Evolutionary conservation across 2,329 filamentous ascomycete genomes (phyloP), one percentile per base, ranked within the genome.

Genomic region (Pseudocercospora crystallina): DNA sequence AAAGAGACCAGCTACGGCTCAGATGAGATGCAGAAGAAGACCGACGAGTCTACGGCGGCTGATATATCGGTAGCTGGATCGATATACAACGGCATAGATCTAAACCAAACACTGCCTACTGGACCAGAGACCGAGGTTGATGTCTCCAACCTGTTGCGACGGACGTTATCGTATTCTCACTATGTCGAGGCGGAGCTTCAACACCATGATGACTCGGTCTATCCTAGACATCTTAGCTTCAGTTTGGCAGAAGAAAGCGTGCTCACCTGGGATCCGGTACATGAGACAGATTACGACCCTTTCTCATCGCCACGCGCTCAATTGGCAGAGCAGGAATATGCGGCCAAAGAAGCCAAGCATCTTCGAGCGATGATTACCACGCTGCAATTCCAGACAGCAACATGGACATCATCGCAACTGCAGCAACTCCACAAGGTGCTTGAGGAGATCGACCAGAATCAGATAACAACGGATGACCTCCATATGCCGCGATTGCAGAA

Each of bases 211-310:
- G 83, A 87, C 54, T 76, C 77, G 26, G 81, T 80, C 50, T 89
- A 85, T 80, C 82, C 86, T 1, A 82, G 87, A 1, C 81, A 86
- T 37, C 76, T 91, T 56, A 90, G 87, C 3, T 91, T 91, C 66
- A 84, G 85, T 51, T 79, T 85, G 38, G 87, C 85, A 1, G 86
- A 89, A 69, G 85, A 90, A 53, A 86, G 84, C n/a, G 72, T 91
- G 7, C 71, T 90, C 1, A 75, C 72, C 12, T 90, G 87, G 86
- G 73, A 53, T 11, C 36, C 54, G 13, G 31, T 57, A 3, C 67
- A 71, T 29, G 73, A 76, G 13, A 65, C 66, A 13, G 69, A 49
- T 32, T 54, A 61, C 42, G 51, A 59, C 26, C 53, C 60, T 12
- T 43, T 54, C 54, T 44, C 50, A 36, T 44, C 51, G 41, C 43